Base-by-base conservation (phyloP, 2,329 filamentous ascomycete species). In the Colletotrichum sp. region DNA sequence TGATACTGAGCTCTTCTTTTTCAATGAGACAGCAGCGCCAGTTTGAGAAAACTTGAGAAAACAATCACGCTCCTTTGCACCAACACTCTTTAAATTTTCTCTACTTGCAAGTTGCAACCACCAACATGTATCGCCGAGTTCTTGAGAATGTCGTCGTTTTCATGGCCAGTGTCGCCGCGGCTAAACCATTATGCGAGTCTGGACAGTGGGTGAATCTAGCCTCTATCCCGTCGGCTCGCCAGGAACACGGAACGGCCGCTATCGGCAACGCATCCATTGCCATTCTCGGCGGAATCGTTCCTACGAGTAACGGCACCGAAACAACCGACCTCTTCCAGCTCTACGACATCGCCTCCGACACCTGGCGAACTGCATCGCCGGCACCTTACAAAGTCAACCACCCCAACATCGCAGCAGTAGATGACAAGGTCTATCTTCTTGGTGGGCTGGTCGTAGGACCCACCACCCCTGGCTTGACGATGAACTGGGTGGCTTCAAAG, bases 391-490 rank as follows among this genome's bases (percentile, higher is more conserved):
- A 78, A 7, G 75, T 84, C 4, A 86, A 85, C 64, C 85, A 87
- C 68, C 79, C 82, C 61, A 87, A 87, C 67, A 82, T 80, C 24
- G 85, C 82, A 8, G 82, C 78, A 0, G 79, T 84, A 4, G 74
- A 83, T 58, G 82, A 81, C 60, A 84, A 84, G 69, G 79, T 87
- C 5, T 58, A 58, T 58, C 65, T 87, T 0, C 79, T 87, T 4
- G 85, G 86, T 8, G 85, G 84, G 0, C 79, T 87, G 2, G 77
- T 77, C 3, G 79, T 77, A 9, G 78, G 77, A 6, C 57, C 73
- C 15, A 75, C 80, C 15, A 77, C 70, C 21, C 76, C 77, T 1
- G 6, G 55, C 55, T 58, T 58, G 55, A 58, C 55, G 1, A 58
- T 58, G 55, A 58, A 58, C 24, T 85, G 83, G 83, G 60, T 72